Evolutionary conservation across 2,329 filamentous ascomycete species (phyloP).

Genomic region (Dothideomycetes sp.): DNA sequence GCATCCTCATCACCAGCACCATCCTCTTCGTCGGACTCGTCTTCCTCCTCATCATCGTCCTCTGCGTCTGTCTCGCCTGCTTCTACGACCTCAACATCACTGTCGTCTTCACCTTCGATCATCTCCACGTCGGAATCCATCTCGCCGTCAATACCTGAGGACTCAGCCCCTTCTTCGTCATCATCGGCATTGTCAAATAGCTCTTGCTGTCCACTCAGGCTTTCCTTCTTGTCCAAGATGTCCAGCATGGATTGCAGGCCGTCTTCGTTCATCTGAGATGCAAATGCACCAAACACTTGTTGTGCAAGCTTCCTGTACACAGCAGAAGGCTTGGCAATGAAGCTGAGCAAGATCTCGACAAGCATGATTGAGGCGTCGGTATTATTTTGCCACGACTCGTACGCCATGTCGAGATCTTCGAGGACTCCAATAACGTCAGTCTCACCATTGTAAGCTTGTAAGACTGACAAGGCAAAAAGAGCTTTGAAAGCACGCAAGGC

Average conservation of each 20-base stretch:
- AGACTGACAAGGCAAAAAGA: slow-evolving; percentile 70
- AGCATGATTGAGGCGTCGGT: slow-evolving; percentile 51
- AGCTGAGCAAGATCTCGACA: slow-evolving; percentile 81
- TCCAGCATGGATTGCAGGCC: slow-evolving; percentile 58
- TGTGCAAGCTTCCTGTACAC: slow-evolving; percentile 78
- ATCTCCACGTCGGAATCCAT: slow-evolving; percentile 25
- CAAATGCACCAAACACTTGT: slow-evolving; percentile 78
- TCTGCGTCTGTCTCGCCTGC: slow-evolving; percentile 15
- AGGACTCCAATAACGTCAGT: slow-evolving; percentile 74
- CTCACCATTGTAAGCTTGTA: slow-evolving; percentile 86
- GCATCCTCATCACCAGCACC: slow-evolving; percentile 32
- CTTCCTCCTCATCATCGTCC: slow-evolving; percentile 20
- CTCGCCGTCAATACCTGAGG: slow-evolving; percentile 26
- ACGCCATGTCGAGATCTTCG: slow-evolving; percentile 68
- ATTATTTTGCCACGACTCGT: slow-evolving; percentile 45
- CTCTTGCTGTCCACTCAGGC: slow-evolving; percentile 68
- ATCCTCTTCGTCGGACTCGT: slow-evolving; percentile 22
- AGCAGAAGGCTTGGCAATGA: slow-evolving; percentile 74
- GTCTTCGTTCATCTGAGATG: slow-evolving; percentile 58
- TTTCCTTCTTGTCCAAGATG: slow-evolving; percentile 70
- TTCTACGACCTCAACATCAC: slow-evolving; percentile 14
- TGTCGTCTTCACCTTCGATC: slow-evolving; percentile 19
- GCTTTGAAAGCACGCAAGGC: slow-evolving; percentile 59
- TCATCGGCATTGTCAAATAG: slow-evolving; percentile 60
- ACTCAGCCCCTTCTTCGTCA: slow-evolving; percentile 28